phyloP scores from a whole-genome alignment of 164 flowering plant species.

The Houttuynia cordata region DNA sequence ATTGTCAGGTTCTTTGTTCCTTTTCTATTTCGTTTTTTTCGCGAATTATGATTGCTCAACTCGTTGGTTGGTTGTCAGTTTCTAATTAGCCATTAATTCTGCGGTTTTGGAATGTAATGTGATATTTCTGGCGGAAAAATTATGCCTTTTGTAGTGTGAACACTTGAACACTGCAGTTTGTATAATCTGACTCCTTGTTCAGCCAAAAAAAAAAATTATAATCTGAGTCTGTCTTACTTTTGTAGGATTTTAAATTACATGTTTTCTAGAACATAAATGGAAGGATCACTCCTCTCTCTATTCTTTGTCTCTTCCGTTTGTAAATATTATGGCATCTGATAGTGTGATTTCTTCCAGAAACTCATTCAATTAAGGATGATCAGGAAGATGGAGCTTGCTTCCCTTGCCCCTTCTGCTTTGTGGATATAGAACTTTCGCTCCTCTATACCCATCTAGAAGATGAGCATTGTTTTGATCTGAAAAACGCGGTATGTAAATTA shows the following conservation, averaged over 20 bases:
- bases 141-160: not conserved
- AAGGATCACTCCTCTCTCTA: not conserved
- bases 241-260: not conserved
- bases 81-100: too few species aligned
- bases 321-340: not conserved
- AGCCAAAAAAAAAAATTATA: too few species aligned
- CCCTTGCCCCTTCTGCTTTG: conserved; percentile 82
- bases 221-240: not conserved
- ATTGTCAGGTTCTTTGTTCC: too few species aligned
- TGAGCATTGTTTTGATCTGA: conserved; percentile 81
- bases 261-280: not conserved
- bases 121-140: too few species aligned
- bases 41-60: too few species aligned
- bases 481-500: conserved; percentile 45
- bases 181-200: not conserved
- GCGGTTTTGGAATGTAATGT: too few species aligned
- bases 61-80: too few species aligned
- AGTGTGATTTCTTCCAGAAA: conserved; percentile 19
- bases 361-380: conserved; percentile 25
- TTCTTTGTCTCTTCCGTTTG: not conserved
- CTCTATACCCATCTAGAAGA: conserved; percentile 62
- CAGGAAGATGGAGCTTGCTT: conserved; percentile 47
- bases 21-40: too few species aligned
- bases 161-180: not conserved
- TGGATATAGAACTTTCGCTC: conserved; percentile 54